Conservation (phyloP, 2,329 filamentous ascomycete species). For the Aaosphaeria pasadenensis region DNA sequence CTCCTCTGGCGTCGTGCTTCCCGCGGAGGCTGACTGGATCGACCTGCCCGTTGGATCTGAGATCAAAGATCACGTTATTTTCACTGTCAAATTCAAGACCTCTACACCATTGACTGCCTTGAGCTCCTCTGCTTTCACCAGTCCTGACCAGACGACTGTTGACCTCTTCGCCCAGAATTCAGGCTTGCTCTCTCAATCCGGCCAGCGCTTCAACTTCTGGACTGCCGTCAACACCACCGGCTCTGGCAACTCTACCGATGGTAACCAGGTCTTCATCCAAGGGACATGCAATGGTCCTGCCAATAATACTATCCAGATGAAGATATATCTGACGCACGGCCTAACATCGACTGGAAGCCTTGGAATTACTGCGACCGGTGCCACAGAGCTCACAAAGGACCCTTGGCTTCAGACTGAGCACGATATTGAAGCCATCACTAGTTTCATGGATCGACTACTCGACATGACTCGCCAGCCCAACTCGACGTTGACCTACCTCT, state of each 20-base stretch:
- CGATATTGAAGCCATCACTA: constrained; percentile 38
- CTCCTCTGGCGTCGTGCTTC: constrained; percentile 39
- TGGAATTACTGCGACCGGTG: constrained; percentile 33
- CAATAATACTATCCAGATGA: constrained; percentile 34
- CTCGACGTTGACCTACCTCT: constrained; percentile 28
- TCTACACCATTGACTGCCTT: constrained; percentile 15
- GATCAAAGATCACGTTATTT: constrained; percentile 40
- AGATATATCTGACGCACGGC: constrained; percentile 60
- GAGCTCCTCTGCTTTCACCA: constrained; percentile 19
- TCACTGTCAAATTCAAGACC: constrained; percentile 32
- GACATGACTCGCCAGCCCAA: constrained; percentile 27
- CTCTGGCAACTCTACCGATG: constrained; percentile 17
- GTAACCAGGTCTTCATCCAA: constrained; percentile 38
- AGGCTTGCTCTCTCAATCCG: constrained; percentile 45
- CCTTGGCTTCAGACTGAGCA: constrained; percentile 51
- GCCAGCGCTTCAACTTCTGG: constrained; percentile 51
- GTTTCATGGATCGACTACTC: constrained; percentile 47
- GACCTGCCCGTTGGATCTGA: constrained; percentile 47
- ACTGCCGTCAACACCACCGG: constrained; percentile 40
- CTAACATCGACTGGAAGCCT: constrained; percentile 59
- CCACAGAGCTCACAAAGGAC: constrained; percentile 46
- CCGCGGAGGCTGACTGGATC: constrained; percentile 46
- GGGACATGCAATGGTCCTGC: constrained; percentile 46
- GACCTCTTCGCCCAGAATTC: constrained; percentile 32
- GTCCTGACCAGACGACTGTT: constrained; percentile 24